Conservation (phyloP, 495 filamentous ascomycete genomes). For the Lasiosphaeria miniovina region DNA sequence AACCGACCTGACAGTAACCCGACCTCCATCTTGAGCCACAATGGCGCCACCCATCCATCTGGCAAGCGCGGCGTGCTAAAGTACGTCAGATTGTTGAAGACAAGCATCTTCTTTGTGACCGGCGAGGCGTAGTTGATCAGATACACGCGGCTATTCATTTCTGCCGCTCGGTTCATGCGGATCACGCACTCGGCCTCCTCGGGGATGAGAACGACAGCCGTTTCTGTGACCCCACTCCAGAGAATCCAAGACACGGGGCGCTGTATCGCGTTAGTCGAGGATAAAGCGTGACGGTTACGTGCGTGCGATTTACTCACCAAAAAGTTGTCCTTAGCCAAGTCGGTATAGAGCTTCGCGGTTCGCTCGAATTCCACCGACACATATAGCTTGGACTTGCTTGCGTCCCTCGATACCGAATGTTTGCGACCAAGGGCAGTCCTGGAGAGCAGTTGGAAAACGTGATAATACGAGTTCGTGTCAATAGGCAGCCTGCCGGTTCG, state of each 20-base stretch:
- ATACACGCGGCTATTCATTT: constrained; percentile 16
- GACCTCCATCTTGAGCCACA: constrained; percentile 50
- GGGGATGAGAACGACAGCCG: constrained; percentile 50
- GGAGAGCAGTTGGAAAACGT: constrained; percentile 28
- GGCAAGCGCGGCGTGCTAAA: constrained; percentile 47
- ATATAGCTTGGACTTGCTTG: constrained; percentile 26
- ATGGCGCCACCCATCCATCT: constrained; percentile 32
- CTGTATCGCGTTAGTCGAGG: constrained; percentile 20
- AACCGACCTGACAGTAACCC: constrained; percentile 54
- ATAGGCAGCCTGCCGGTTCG: constrained; percentile 25
- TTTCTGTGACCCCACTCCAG: constrained; percentile 30
- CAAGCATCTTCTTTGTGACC: constrained; percentile 50
- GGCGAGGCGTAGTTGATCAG: constrained; percentile 53
- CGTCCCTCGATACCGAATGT: constrained; percentile 15
- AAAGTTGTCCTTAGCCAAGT: constrained; percentile 29
- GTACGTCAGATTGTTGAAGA: constrained; percentile 48
- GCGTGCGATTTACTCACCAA: constrained; percentile 22
- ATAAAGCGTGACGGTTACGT: background rate
- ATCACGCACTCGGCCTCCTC: constrained; percentile 55
- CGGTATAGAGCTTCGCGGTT: constrained; percentile 19
- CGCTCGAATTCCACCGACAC: constrained; percentile 35
- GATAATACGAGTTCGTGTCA: constrained; percentile 20
- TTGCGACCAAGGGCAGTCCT: constrained; percentile 26
- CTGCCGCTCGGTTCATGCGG: constrained; percentile 21
- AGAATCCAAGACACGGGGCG: constrained; percentile 43